Conservation (phyloP, 1,284 basidiomycete genomes). For the Ceratobasidium sp. region DNA sequence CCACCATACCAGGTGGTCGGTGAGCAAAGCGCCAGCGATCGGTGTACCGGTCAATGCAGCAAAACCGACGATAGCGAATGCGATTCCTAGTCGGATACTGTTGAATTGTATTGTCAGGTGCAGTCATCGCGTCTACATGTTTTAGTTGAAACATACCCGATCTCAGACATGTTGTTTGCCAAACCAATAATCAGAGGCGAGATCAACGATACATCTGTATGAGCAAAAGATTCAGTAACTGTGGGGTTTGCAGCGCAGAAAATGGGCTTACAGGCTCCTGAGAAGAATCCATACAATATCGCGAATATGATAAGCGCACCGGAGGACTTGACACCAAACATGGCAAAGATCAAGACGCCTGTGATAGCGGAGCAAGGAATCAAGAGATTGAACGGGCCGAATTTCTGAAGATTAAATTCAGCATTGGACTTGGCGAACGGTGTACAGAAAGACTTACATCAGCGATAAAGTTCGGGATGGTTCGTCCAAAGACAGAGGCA, state of each 20-base stretch:
- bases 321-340: slow-evolving; percentile 44
- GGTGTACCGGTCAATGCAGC: slow-evolving; percentile 41
- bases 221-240: neutral
- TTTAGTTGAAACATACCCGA: slow-evolving; percentile 17
- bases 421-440: too few relatives aligned
- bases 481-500: slow-evolving; percentile 45
- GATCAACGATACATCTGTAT: slow-evolving; percentile 44
- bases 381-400: slow-evolving; percentile 43
- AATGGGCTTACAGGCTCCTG: slow-evolving; percentile 43
- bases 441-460: slow-evolving; percentile 31
- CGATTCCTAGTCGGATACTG: slow-evolving; percentile 43
- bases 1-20: slow-evolving; percentile 38
- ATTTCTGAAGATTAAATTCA: too few relatives aligned
- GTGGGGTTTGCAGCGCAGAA: neutral
- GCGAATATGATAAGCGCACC: slow-evolving; percentile 45
- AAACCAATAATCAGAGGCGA: slow-evolving; percentile 35
- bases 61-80: slow-evolving; percentile 39
- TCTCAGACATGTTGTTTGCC: slow-evolving; percentile 36
- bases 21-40: slow-evolving; percentile 44
- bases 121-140: too few relatives aligned
- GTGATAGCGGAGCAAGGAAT: slow-evolving; percentile 38
- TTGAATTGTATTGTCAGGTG: neutral
- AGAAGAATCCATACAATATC: slow-evolving; percentile 49
- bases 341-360: slow-evolving; percentile 39
- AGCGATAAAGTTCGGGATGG: slow-evolving; percentile 33